Evolutionary conservation across 495 filamentous ascomycete genomes (phyloP).

Genomic region (Neurospora tetraspora): DNA sequence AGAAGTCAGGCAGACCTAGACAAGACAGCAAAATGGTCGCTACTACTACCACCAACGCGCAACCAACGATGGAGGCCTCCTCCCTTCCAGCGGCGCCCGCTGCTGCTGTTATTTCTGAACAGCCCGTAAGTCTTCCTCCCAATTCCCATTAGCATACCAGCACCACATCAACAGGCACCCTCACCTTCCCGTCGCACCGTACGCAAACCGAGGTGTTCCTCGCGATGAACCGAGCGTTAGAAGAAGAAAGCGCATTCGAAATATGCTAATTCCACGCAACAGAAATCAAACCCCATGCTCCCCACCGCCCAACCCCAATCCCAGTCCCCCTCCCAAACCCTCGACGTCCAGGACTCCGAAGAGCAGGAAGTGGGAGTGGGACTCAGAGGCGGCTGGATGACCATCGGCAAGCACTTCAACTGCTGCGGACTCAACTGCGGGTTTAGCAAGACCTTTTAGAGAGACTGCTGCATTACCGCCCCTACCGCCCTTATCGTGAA

Average conservation of each 20-base stretch:
- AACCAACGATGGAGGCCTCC: neutral
- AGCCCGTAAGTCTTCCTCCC: neutral
- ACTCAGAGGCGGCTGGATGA: neutral
- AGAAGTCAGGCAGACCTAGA: too few species aligned
- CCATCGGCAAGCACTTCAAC: neutral
- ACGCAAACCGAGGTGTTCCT: too few species aligned
- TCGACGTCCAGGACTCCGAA: neutral
- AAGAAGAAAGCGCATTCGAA: too few species aligned
- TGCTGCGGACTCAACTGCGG: neutral
- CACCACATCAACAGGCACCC: too few species aligned
- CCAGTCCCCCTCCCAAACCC: too few species aligned
- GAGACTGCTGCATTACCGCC: neutral
- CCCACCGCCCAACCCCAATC: neutral
- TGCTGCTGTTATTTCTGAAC: neutral
- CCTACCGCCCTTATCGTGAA: too few species aligned
- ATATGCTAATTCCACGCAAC: too few species aligned
- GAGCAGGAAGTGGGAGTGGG: neutral
- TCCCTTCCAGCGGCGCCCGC: neutral
- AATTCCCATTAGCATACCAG: too few species aligned
- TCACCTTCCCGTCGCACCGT: too few species aligned
- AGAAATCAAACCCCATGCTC: too few species aligned
- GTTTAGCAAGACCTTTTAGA: neutral
- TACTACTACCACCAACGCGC: neutral
- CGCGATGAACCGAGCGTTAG: too few species aligned
- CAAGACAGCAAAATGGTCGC: neutral